Evolutionary conservation across 345 rosid genomes (phyloP).

Genomic region (Streptanthus diversifolius): DNA sequence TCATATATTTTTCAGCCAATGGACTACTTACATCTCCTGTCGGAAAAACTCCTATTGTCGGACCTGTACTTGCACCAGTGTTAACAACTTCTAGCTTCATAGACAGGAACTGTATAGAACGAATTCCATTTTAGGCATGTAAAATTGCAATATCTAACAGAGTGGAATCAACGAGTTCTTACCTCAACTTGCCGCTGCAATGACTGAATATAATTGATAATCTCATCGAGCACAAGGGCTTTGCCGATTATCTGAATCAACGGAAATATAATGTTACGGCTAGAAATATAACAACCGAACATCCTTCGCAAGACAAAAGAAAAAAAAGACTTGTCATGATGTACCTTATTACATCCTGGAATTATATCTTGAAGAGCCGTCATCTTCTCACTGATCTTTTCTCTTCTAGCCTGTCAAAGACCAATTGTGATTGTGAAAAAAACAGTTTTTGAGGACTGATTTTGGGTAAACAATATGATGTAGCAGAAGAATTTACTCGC

Average conservation of each 20-base stretch:
- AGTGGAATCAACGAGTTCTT: background rate
- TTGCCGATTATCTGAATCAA: constrained; percentile 80
- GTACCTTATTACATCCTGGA: constrained; percentile 94
- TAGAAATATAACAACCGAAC: background rate
- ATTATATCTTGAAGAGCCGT: constrained; percentile 92
- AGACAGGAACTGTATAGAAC: constrained; percentile 73
- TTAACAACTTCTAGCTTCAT: constrained; percentile 94
- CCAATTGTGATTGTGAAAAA: background rate
- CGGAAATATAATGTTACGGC: background rate
- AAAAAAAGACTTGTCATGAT: background rate
- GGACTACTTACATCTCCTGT: constrained; percentile 74
- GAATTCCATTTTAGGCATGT: constrained; percentile 3
- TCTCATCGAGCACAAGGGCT: constrained; percentile 97
- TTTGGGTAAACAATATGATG: background rate
- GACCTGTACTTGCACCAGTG: constrained; percentile 51
- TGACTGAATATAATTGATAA: constrained; percentile 92
- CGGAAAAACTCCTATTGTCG: constrained; percentile 57
- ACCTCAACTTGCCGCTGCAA: constrained; percentile 97
- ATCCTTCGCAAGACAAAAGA: background rate
- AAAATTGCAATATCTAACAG: background rate
- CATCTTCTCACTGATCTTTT: constrained; percentile 94
- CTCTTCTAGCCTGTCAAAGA: constrained; percentile 84
- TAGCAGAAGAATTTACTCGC: constrained; percentile 50
- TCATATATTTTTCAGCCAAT: background rate
- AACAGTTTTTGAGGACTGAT: background rate